These are phyloP conservation scores for Xylaria venustula DNA, from an alignment of 495 filamentous ascomycete genomes.

Conservation along the genomic window DNA sequence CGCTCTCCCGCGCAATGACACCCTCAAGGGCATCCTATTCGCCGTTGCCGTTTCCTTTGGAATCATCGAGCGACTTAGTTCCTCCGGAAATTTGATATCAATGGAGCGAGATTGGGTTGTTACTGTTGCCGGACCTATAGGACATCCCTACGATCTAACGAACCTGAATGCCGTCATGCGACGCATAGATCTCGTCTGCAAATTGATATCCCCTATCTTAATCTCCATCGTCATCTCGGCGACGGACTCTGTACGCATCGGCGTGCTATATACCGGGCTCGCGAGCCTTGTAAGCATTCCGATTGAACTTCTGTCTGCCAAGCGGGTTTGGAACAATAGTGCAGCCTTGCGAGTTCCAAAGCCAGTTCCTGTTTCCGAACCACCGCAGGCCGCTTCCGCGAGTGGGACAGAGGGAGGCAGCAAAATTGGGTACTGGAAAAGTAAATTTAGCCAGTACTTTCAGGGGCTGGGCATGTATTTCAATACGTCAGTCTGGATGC, in stretches of 20 bases:
- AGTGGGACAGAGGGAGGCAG: conserved; percentile 8
- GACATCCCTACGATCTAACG: conserved; percentile 36
- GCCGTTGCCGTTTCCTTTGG: conserved; percentile 46
- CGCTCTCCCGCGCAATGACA: conserved; percentile 6
- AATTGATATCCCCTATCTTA: conserved; percentile 61
- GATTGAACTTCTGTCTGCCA: conserved; percentile 38
- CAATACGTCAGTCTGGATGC: conserved; percentile 43
- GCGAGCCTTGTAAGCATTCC: conserved; percentile 35
- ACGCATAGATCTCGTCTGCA: conserved; percentile 70
- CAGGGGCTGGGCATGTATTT: conserved; percentile 43
- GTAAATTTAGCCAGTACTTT: conserved; percentile 18
- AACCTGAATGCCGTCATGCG: conserved; percentile 64
- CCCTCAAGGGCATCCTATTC: conserved; percentile 38
- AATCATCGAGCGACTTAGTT: conserved; percentile 56
- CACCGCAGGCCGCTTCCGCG: conserved; percentile 1
- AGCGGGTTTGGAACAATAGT: conserved; percentile 37
- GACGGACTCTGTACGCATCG: conserved; percentile 42
- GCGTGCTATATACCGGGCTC: conserved; percentile 46
- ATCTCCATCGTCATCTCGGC: conserved; percentile 53
- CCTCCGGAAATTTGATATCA: conserved; percentile 58
- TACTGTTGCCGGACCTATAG: conserved; percentile 32
- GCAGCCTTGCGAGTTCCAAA: conserved; percentile 27
- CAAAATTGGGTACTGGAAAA: conserved; percentile 11
- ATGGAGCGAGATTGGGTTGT: conserved; percentile 68
- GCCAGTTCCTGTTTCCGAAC: neutral